phyloP scores from a whole-genome alignment of 192 early-diverging fungal genomes.

The Glomus cerebriforme region DNA sequence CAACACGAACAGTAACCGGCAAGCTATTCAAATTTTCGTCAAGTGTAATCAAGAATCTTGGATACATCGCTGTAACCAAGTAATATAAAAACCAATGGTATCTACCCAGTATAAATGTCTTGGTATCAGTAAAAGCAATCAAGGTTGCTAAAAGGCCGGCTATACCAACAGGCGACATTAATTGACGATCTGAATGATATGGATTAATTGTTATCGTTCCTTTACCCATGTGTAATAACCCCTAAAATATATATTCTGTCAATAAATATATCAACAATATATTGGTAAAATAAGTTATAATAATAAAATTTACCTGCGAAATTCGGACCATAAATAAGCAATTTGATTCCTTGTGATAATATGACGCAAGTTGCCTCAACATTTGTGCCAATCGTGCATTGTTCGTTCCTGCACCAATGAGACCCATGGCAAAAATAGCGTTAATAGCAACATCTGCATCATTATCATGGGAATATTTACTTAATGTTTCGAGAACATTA shows the following conservation, averaged over 20 bases:
- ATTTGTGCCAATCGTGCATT: constrained; percentile 98
- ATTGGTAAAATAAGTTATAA: background rate
- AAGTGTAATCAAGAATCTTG: constrained; percentile 96
- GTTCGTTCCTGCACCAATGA: constrained; percentile 98
- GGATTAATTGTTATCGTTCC: constrained; percentile 97
- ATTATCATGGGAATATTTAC: constrained; percentile 99
- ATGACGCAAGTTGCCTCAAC: constrained; percentile 92
- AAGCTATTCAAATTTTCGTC: constrained; percentile 85
- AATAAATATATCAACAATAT: background rate
- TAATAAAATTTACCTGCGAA: constrained; percentile 58
- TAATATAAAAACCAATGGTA: constrained; percentile 95
- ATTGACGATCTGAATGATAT: constrained; percentile 86
- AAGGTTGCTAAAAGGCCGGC: constrained; percentile 87
- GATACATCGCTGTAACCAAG: constrained; percentile 93
- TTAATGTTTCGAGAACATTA: constrained; percentile 89
- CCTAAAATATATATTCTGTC: constrained; percentile 42
- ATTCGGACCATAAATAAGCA: constrained; percentile 85
- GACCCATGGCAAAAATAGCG: constrained; percentile 98
- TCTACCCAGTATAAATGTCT: constrained; percentile 86
- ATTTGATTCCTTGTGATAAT: constrained; percentile 94
- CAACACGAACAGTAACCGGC: constrained; percentile 90
- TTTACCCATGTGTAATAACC: constrained; percentile 96
- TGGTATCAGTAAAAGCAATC: constrained; percentile 88
- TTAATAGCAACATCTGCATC: constrained; percentile 92
- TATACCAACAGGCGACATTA: constrained; percentile 89